Evolutionary conservation across 495 filamentous ascomycete genomes (phyloP), one percentile per base, ranked within the genome.

Genomic region (Saxophila tyrrhenica): DNA sequence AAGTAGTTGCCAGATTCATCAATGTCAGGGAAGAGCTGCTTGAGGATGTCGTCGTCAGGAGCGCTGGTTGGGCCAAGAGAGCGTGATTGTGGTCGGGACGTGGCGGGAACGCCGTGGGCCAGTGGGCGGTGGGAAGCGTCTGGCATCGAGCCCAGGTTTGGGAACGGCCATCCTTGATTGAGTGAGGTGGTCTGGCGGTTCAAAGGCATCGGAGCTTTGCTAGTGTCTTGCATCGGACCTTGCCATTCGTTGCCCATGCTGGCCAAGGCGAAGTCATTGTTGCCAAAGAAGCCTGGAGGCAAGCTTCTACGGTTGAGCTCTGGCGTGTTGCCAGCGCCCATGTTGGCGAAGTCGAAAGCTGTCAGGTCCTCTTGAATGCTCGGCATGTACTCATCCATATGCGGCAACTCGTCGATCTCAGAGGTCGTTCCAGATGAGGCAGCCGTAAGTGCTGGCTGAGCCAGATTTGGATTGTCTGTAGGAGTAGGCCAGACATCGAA

Each of bases 341-440:
- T 39, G 19, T 48, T 51, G 21, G 52, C 21, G 25, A 41, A 45
- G 55, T 57, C 42, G 25, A n/a, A 54, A 42, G 38, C 45, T 1
- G 29, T 19, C 29, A 35, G 5, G 42, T 62, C 51, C 42, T 62
- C 59, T 25, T 54, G 50, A 21, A 62, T 58, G 42, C 59, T 58
- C 35, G 59, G 55, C 59, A 58, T 62, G 32, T 21, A 51, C 19
- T 42, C 25, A 21, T 62, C 55, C 25, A 51, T 51, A 1, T 25
- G 46, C n/a, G 54, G 55, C 25, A 51, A 43, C 22, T 70, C 68
- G 21, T 62, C 68, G 25, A 65, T 54, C 29, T 70, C 68, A 2
- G 68, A 70, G 15, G 65, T 65, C 10, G 68, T 54, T 11, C 60
- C 60, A 11, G 68, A 70, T 0, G 68, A 70, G 15, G 65, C 54